These are phyloP conservation scores for Bolboschoenoplectus hybrid DNA, from an alignment of 202 grass and related monocot genomes.

Conservation along the genomic window DNA sequence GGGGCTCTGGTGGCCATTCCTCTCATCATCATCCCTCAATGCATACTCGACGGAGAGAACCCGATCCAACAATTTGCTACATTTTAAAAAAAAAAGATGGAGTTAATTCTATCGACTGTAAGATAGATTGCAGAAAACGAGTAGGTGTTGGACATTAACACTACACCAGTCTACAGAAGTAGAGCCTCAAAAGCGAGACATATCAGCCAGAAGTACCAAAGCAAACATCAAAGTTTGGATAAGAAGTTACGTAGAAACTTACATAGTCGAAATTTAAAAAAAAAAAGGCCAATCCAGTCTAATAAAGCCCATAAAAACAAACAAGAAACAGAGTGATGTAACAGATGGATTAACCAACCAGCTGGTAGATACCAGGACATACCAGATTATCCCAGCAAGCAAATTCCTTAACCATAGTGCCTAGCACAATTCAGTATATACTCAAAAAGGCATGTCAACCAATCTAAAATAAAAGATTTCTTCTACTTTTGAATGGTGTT, in stretches of 20 bases:
- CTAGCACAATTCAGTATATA: not conserved
- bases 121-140: not conserved
- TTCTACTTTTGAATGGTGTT: not conserved
- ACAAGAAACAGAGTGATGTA: not conserved
- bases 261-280: not conserved
- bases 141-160: not conserved
- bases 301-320: not conserved
- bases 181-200: not conserved
- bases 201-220: not conserved
- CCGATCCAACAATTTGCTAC: constrained; percentile 84
- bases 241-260: not conserved
- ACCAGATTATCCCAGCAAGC: not conserved
- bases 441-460: not conserved
- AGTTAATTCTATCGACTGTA: not conserved
- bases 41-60: constrained; percentile 97
- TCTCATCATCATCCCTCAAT: constrained; percentile 93
- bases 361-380: not conserved
- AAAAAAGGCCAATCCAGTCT: not conserved
- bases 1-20: constrained; percentile 76
- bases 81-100: constrained; percentile 38
- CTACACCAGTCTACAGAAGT: not conserved
- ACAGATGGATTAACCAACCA: not conserved
- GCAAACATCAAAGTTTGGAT: not conserved
- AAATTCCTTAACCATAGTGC: not conserved
- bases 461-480: not conserved